Percentiles rank a stretch among this genome's conserved stretches.
Conservation (phyloP, 129 eudicot species). For the Rutidosis leptorrhynchoides region DNA sequence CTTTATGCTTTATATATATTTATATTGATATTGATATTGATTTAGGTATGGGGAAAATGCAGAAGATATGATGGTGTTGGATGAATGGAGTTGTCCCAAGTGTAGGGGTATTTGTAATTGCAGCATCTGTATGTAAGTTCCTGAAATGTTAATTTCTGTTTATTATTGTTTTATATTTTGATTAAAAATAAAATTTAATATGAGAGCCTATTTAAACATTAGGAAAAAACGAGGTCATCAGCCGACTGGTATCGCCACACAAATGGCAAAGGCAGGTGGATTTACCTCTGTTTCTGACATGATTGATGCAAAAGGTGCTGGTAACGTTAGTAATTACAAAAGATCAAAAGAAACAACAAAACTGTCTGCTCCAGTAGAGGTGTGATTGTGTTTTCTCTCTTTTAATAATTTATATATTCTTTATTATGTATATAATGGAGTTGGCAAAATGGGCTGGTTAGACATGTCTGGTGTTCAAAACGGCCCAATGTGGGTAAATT, state of each 20-base stretch:
- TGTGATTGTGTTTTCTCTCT: constrained; percentile 17
- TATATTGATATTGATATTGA: no score
- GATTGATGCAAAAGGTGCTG: constrained; percentile 55
- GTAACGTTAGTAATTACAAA: constrained; percentile 28
- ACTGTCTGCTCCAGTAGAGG: constrained; percentile 35
- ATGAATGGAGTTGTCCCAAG: constrained; percentile 82
- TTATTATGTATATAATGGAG: background rate
- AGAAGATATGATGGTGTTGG: no score
- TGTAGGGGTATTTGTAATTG: constrained; percentile 90
- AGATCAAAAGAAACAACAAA: constrained; percentile 36
- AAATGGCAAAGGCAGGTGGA: constrained; percentile 70
- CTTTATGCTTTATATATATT: no score
- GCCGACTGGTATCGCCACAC: constrained; percentile 69
- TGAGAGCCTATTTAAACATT: constrained; percentile 8
- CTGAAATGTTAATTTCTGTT: background rate
- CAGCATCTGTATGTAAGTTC: constrained; percentile 73
- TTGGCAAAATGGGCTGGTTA: background rate
- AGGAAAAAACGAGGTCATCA: constrained; percentile 86
- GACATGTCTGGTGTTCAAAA: background rate
- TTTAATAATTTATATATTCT: background rate
- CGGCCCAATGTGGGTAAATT: background rate
- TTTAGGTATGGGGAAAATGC: no score
- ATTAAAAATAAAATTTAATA: constrained; percentile 2
- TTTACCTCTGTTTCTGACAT: constrained; percentile 84
- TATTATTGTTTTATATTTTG: background rate